Percentiles rank a stretch among this genome's conserved stretches.
Conservation (phyloP, 2,329 filamentous ascomycete genomes). For the Fusarium falciforme region DNA sequence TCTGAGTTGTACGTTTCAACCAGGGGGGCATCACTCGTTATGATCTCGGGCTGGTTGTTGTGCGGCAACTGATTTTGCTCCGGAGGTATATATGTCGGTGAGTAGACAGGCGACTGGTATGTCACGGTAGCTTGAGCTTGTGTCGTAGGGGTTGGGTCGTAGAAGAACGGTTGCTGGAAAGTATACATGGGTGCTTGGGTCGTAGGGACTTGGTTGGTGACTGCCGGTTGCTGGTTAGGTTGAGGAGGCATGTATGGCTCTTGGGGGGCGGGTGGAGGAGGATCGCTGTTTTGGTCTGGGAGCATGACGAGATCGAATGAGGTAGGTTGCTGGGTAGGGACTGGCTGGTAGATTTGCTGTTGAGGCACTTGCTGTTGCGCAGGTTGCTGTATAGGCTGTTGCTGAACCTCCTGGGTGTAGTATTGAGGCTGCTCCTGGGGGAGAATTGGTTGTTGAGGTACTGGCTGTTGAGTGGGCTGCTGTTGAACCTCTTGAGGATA, state of each 20-base stretch:
- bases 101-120: conserved; percentile 13
- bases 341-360: conserved; percentile 9
- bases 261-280: neutral
- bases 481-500: neutral
- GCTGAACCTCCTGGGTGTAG: neutral
- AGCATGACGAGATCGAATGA: neutral
- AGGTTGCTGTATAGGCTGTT: neutral
- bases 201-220: neutral
- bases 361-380: neutral
- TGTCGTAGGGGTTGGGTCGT: conserved; percentile 4
- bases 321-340: neutral
- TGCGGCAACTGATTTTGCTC: neutral
- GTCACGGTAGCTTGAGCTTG: conserved; percentile 18
- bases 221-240: conserved; percentile 1
- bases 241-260: conserved; percentile 1
- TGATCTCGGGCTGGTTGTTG: conserved; percentile 32
- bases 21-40: conserved; percentile 17
- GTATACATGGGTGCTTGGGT: conserved; percentile 9
- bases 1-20: conserved; percentile 10
- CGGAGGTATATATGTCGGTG: neutral
- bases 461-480: conserved; percentile 18
- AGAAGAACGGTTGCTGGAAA: conserved; percentile 3
- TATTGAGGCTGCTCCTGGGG: neutral
- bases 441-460: neutral
- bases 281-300: neutral